Evolutionary conservation across 768 basidiomycete species (phyloP).

Genomic region (Rhizopogon vulgaris): DNA sequence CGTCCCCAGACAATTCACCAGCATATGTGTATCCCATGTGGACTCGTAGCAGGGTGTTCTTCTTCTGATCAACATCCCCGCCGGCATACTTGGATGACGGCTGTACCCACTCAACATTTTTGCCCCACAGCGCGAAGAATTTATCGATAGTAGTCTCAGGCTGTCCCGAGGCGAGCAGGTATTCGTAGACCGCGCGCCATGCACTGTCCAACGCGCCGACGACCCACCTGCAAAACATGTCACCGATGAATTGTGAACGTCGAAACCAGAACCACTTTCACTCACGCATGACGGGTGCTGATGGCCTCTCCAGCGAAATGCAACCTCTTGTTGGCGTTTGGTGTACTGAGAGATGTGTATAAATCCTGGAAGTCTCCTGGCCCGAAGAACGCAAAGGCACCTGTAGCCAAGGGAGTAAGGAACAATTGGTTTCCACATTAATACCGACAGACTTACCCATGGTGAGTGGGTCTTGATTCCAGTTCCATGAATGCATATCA

Average conservation of each 20-base stretch:
- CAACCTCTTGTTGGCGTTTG: conserved; percentile 25
- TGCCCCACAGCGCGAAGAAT: conserved; percentile 16
- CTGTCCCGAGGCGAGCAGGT: conserved; percentile 1
- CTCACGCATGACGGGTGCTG: conserved; percentile 30
- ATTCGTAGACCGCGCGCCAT: conserved; percentile 20
- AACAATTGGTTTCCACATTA: not conserved
- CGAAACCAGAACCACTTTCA: not conserved
- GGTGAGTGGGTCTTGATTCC: conserved; percentile 22
- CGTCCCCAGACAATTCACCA: not conserved
- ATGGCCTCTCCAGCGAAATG: conserved; percentile 33
- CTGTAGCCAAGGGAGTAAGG: conserved; percentile 9
- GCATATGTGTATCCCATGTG: not conserved
- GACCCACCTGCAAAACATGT: conserved; percentile 20
- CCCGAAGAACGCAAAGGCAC: conserved; percentile 33
- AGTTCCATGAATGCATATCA: conserved; percentile 21
- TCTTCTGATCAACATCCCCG: not conserved
- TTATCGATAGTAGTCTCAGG: not conserved
- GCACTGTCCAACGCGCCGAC: conserved; percentile 27
- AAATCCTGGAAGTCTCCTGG: conserved; percentile 27
- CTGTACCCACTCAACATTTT: conserved; percentile 15
- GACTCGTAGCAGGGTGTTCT: not conserved
- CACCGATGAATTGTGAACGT: not conserved
- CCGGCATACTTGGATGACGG: not conserved
- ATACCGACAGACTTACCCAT: conserved; percentile 19
- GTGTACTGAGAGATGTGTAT: conserved; percentile 22